Conservation (phyloP, 2,329 filamentous ascomycete genomes). For the Aspergillus quadrilineatus region DNA sequence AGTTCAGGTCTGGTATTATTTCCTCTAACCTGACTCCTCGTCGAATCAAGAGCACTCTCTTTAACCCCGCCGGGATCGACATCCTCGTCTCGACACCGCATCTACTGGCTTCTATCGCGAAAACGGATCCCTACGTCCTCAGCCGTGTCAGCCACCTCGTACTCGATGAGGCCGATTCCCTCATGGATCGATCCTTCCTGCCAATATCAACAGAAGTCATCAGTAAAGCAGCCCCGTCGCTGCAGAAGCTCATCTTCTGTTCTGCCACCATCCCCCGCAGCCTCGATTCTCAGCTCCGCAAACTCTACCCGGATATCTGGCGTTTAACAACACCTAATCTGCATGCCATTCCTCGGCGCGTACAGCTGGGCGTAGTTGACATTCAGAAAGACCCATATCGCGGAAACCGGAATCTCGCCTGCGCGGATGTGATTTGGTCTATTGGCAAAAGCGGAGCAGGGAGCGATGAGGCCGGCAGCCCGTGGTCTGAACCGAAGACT, state of each 20-base stretch:
- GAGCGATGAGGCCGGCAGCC: conserved; percentile 38
- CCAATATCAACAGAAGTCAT: conserved; percentile 79
- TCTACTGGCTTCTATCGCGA: conserved; percentile 80
- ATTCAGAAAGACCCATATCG: conserved; percentile 89
- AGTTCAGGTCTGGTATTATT: conserved; percentile 81
- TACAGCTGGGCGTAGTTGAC: conserved; percentile 91
- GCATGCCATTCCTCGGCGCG: conserved; percentile 89
- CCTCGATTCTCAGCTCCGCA: conserved; percentile 79
- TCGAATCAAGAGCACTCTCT: conserved; percentile 81
- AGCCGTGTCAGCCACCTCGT: conserved; percentile 87
- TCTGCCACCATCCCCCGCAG: conserved; percentile 92
- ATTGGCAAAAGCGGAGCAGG: conserved; percentile 71
- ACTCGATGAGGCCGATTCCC: conserved; percentile 92
- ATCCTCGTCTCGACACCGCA: conserved; percentile 86
- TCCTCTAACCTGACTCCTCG: conserved; percentile 73
- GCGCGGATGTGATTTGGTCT: conserved; percentile 90
- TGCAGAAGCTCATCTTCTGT: conserved; percentile 86
- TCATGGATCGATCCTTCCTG: conserved; percentile 90
- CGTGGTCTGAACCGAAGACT: conserved; percentile 50
- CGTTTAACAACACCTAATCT: conserved; percentile 93
- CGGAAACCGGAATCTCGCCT: conserved; percentile 89
- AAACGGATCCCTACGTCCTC: conserved; percentile 86
- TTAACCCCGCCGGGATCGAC: conserved; percentile 77
- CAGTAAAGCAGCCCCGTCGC: conserved; percentile 74
- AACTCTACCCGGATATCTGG: conserved; percentile 76